A percentile compares a stretch with the other conserved stretches of the same genome.
Conservation (phyloP, 768 basidiomycete species). For the Pulveroboletus sp. region DNA sequence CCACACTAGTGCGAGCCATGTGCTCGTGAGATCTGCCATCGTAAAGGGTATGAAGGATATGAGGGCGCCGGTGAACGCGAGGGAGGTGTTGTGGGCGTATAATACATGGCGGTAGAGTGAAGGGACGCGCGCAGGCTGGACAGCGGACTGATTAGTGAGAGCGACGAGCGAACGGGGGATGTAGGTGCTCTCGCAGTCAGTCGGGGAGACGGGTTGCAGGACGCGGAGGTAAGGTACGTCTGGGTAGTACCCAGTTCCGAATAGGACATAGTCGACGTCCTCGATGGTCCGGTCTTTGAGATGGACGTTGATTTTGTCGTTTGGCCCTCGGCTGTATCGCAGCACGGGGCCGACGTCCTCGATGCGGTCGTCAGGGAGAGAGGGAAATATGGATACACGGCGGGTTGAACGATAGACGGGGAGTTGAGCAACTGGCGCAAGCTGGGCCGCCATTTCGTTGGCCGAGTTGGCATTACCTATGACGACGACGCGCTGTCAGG, state of each 20-base stretch:
- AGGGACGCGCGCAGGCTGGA: constrained; percentile 39
- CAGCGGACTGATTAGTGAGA: constrained; percentile 25
- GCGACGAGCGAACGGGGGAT: constrained; percentile 16
- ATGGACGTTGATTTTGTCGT: constrained; percentile 32
- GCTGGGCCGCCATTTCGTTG: constrained; percentile 51
- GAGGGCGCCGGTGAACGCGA: constrained; percentile 45
- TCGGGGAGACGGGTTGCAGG: neutral
- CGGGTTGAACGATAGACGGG: constrained; percentile 50
- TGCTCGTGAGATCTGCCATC: constrained; percentile 47
- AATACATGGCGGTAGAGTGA: constrained; percentile 43
- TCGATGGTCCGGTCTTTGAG: constrained; percentile 37
- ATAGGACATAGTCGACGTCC: constrained; percentile 41
- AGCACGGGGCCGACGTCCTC: constrained; percentile 40
- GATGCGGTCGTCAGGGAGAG: constrained; percentile 43
- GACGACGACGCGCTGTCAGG: constrained; percentile 41
- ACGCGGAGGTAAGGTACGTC: constrained; percentile 41
- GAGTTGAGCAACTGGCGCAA: constrained; percentile 34
- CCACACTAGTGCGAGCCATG: constrained; percentile 48
- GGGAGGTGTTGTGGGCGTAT: constrained; percentile 44
- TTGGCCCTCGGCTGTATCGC: constrained; percentile 25
- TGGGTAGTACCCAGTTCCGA: constrained; percentile 49
- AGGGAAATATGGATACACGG: constrained; percentile 40
- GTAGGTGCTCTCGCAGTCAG: too few species aligned
- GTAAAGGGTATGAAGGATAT: constrained; percentile 48
- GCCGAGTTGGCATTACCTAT: constrained; percentile 52